These are phyloP conservation scores for Agaricus blazei DNA, from an alignment of 768 basidiomycete genomes.

Conservation along the genomic window DNA sequence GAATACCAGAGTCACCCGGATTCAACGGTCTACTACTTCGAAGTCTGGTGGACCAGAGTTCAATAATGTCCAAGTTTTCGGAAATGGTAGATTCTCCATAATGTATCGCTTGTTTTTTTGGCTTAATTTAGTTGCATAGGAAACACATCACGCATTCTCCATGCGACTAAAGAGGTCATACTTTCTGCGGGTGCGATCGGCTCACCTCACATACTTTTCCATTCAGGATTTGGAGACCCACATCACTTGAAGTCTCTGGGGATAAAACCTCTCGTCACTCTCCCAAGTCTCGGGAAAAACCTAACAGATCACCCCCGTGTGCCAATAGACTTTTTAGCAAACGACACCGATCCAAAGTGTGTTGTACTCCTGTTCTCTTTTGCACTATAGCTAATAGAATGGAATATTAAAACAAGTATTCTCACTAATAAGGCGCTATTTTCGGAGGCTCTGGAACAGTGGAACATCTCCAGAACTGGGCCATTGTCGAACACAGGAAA, in stretches of 20 bases:
- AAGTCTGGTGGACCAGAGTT: not conserved
- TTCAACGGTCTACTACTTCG: conserved; percentile 4
- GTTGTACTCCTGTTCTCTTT: too few relatives aligned
- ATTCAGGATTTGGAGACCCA: conserved; percentile 15
- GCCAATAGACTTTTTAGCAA: conserved; percentile 10
- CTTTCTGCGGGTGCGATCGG: conserved; percentile 13
- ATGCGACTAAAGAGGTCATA: conserved; percentile 10
- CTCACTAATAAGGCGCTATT: conserved; percentile 1
- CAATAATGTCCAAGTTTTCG: not conserved
- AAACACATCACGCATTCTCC: not conserved
- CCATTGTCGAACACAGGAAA: conserved; percentile 6
- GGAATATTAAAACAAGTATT: not conserved
- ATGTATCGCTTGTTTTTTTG: not conserved
- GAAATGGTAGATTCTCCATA: not conserved
- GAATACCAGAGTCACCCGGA: conserved; percentile 22
- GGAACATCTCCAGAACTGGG: conserved; percentile 12
- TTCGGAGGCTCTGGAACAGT: conserved; percentile 11
- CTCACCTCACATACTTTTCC: conserved; percentile 14
- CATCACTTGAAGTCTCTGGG: conserved; percentile 11
- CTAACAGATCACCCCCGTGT: conserved; percentile 21
- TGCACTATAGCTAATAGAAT: not conserved
- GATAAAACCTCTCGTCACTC: conserved; percentile 20
- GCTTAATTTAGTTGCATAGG: not conserved
- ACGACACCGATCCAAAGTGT: conserved; percentile 7
- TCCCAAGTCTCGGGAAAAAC: conserved; percentile 24